These are phyloP conservation scores for Fusarium hostae DNA, from an alignment of 2,329 filamentous ascomycete species.

Conservation along the genomic window DNA sequence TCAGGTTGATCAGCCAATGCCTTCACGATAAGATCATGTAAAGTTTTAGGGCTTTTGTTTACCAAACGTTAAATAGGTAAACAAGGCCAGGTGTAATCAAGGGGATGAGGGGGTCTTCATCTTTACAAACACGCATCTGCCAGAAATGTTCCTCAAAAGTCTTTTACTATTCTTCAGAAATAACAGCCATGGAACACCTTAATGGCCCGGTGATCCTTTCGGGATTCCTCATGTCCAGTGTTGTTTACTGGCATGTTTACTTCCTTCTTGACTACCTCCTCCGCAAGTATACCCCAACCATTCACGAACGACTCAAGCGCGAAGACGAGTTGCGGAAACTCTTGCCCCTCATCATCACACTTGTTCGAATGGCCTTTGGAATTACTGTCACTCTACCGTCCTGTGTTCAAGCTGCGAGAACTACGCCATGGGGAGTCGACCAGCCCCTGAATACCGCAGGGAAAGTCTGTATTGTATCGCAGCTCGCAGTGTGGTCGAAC, in stretches of 20 bases:
- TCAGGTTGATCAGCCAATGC: background rate
- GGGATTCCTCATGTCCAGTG: conserved; percentile 25
- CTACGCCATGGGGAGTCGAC: conserved; percentile 37
- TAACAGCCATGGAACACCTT: conserved; percentile 8
- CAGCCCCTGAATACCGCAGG: conserved; percentile 34
- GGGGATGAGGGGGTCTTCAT: background rate
- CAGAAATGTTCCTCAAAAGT: background rate
- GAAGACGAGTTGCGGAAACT: conserved; percentile 30
- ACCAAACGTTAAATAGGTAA: conserved; percentile 5
- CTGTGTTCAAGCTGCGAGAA: conserved; percentile 32
- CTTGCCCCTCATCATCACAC: conserved; percentile 27
- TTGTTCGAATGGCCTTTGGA: conserved; percentile 44
- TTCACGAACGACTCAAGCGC: conserved; percentile 23
- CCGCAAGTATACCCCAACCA: conserved; percentile 6
- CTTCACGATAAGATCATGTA: background rate
- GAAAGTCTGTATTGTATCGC: conserved; percentile 41
- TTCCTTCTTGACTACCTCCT: conserved; percentile 22
- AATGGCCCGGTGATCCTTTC: conserved; percentile 34
- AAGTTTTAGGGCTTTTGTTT: background rate
- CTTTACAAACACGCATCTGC: background rate
- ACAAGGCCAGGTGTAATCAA: background rate
- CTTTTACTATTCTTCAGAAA: background rate
- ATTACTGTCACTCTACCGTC: conserved; percentile 37
- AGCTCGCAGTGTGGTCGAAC: conserved; percentile 38
- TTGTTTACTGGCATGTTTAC: conserved; percentile 39